Percentiles rank a stretch among this genome's conserved stretches.
These are phyloP conservation scores for Neonectria magnoliae DNA, from an alignment of 2,329 filamentous ascomycete species.

Conservation along the genomic window DNA sequence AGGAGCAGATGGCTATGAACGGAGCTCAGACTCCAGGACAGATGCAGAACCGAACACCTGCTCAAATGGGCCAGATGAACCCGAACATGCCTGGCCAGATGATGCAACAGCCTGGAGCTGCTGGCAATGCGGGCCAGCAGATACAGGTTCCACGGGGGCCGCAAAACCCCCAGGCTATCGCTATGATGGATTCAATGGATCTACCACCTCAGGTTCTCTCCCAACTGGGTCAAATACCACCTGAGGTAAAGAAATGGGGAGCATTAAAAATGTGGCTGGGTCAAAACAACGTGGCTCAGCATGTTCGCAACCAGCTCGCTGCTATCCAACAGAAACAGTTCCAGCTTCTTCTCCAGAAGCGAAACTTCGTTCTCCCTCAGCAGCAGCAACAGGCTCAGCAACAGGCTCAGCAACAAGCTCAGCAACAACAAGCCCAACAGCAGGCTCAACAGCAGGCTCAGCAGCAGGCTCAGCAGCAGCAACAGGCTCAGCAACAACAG, in stretches of 20 bases:
- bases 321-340: conserved; percentile 54
- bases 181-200: conserved; percentile 60
- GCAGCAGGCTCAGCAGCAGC: conserved; percentile 31
- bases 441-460: conserved; percentile 22
- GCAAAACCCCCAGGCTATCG: conserved; percentile 48
- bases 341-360: conserved; percentile 44
- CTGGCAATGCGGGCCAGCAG: conserved; percentile 42
- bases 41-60: conserved; percentile 45
- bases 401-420: conserved; percentile 23
- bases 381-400: conserved; percentile 28
- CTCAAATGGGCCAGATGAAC: conserved; percentile 47
- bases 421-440: conserved; percentile 37
- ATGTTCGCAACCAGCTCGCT: conserved; percentile 46
- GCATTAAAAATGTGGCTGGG: conserved; percentile 56
- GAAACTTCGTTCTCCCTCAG: conserved; percentile 43
- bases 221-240: conserved; percentile 48
- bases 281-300: conserved; percentile 49
- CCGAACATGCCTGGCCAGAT: conserved; percentile 45
- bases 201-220: conserved; percentile 51
- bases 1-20: conserved; percentile 48
- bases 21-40: conserved; percentile 45
- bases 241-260: conserved; percentile 60
- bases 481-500: conserved; percentile 29
- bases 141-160: conserved; percentile 43
- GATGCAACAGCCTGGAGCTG: conserved; percentile 44